Percentiles rank a stretch among this genome's conserved stretches.
Conservation (phyloP, 306 rosid genomes). For the Pachyrhizus erosus region DNA sequence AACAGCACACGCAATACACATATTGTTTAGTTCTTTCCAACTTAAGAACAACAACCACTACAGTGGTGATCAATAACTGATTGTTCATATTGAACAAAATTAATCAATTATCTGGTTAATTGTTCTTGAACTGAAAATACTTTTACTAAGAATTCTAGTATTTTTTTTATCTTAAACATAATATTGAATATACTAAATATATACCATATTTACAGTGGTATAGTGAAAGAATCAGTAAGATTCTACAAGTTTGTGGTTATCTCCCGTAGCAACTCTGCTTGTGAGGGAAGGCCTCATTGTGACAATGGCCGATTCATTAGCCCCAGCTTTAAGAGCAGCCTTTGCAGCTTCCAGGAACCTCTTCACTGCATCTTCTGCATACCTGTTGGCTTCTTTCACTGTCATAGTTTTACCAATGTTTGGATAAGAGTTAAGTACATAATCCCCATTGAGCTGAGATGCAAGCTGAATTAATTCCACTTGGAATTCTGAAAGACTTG, state of each 20-base stretch:
- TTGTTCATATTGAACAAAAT: constrained; percentile 17
- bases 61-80: constrained; percentile 1
- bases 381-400: constrained; percentile 79
- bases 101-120: constrained; percentile 15
- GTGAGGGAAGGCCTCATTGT: constrained; percentile 95
- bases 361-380: constrained; percentile 93
- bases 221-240: constrained; percentile 49
- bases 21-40: not conserved
- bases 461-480: constrained; percentile 91
- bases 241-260: constrained; percentile 33
- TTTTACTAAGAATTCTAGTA: constrained; percentile 15
- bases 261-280: constrained; percentile 60
- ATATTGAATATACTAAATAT: constrained; percentile 27
- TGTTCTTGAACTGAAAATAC: constrained; percentile 32
- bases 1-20: not conserved
- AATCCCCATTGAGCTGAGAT: constrained; percentile 92
- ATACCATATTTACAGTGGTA: constrained; percentile 39
- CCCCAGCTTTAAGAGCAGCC: constrained; percentile 87
- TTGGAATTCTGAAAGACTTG: constrained; percentile 86
- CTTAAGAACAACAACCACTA: constrained; percentile 35
- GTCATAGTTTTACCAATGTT: constrained; percentile 77
- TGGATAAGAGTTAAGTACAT: constrained; percentile 79
- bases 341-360: constrained; percentile 91
- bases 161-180: not conserved
- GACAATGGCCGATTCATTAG: constrained; percentile 83